phyloP scores from a whole-genome alignment of 192 early-diverging fungal species.

The Bifiguratus adelaidae region DNA sequence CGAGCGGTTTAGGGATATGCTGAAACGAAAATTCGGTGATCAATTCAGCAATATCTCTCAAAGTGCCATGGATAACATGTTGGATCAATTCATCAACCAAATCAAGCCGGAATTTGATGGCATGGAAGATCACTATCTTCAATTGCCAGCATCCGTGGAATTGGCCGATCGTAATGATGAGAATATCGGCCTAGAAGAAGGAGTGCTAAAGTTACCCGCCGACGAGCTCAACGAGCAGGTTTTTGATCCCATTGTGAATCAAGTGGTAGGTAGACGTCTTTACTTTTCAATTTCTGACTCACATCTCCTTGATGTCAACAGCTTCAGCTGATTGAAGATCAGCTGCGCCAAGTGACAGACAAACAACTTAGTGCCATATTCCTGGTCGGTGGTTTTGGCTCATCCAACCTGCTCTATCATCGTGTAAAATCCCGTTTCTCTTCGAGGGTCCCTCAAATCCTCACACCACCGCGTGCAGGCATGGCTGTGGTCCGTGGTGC shows the following conservation, averaged over 20 bases:
- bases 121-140: slow-evolving; percentile 29
- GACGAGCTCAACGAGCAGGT: slow-evolving; percentile 26
- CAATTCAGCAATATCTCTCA: slow-evolving; percentile 17
- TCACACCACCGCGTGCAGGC: slow-evolving; percentile 25
- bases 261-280: slow-evolving; percentile 16
- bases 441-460: slow-evolving; percentile 21
- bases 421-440: slow-evolving; percentile 25
- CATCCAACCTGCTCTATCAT: slow-evolving; percentile 30
- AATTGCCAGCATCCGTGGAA: slow-evolving; percentile 23
- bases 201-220: slow-evolving; percentile 18
- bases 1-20: slow-evolving; percentile 17
- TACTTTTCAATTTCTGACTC: neutral
- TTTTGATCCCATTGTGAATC: slow-evolving; percentile 31
- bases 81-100: slow-evolving; percentile 28
- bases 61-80: slow-evolving; percentile 8
- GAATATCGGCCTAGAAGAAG: slow-evolving; percentile 29
- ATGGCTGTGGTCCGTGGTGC: slow-evolving; percentile 43
- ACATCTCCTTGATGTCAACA: slow-evolving; percentile 3
- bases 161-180: slow-evolving; percentile 19
- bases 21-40: slow-evolving; percentile 23
- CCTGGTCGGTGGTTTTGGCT: slow-evolving; percentile 42
- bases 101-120: slow-evolving; percentile 39
- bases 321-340: slow-evolving; percentile 26
- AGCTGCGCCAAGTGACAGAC: slow-evolving; percentile 18
- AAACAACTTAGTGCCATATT: slow-evolving; percentile 30